These are phyloP conservation scores for Xylariaceae sp. DNA, from an alignment of 2,329 filamentous ascomycete genomes.

Conservation along the genomic window DNA sequence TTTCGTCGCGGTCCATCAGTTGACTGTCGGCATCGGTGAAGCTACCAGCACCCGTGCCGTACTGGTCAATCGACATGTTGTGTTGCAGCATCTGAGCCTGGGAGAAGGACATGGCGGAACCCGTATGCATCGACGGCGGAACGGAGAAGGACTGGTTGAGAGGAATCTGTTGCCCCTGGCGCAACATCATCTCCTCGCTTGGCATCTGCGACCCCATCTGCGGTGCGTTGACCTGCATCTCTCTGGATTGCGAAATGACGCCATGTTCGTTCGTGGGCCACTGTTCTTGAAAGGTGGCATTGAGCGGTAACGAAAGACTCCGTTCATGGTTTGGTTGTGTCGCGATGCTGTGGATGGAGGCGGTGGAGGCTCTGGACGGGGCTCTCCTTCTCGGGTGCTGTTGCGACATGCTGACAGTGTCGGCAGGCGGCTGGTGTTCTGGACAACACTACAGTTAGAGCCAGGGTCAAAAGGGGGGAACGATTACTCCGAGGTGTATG, in stretches of 20 bases:
- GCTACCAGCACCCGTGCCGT: constrained; percentile 45
- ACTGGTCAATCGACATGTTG: constrained; percentile 50
- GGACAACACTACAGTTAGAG: constrained; percentile 12
- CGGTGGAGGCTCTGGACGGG: constrained; percentile 50
- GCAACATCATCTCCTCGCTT: constrained; percentile 55
- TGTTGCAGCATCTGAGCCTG: constrained; percentile 42
- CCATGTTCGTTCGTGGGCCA: constrained; percentile 44
- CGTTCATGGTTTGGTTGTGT: constrained; percentile 49
- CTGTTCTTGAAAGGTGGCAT: constrained; percentile 42
- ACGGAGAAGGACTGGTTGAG: constrained; percentile 43
- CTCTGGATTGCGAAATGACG: constrained; percentile 33
- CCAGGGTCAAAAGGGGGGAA: too few species aligned
- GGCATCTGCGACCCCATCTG: constrained; percentile 37
- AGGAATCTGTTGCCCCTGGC: constrained; percentile 52
- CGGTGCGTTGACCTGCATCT: constrained; percentile 33
- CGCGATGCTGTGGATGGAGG: constrained; percentile 49
- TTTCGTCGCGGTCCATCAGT: constrained; percentile 55
- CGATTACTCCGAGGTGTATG: too few species aligned
- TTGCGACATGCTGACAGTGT: constrained; percentile 32
- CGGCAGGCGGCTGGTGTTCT: constrained; percentile 27
- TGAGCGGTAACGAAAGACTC: constrained; percentile 32
- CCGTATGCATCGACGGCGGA: constrained; percentile 44
- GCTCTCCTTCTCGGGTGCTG: constrained; percentile 44
- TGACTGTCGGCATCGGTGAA: constrained; percentile 55
- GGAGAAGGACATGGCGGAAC: constrained; percentile 38